These are phyloP conservation scores for Neurospora intermedia DNA, from an alignment of 495 filamentous ascomycete species.

Conservation along the genomic window DNA sequence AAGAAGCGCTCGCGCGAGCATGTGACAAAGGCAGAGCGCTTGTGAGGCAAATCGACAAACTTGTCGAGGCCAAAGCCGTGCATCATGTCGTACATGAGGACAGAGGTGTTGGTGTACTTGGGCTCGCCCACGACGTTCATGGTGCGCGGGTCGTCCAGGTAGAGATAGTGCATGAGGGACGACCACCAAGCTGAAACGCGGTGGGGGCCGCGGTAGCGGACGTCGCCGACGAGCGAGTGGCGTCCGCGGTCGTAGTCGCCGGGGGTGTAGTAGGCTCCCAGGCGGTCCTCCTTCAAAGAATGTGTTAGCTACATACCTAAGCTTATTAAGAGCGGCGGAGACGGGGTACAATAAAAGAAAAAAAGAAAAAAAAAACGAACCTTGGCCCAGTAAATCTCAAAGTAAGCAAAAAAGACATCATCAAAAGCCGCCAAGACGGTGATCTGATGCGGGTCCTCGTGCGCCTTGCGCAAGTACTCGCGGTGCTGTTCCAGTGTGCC, in stretches of 20 bases:
- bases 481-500: slow-evolving; percentile 53
- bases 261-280: slow-evolving; percentile 54
- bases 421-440: slow-evolving; percentile 53
- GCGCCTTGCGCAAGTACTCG: slow-evolving; percentile 47
- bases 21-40: slow-evolving; percentile 50
- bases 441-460: slow-evolving; percentile 52
- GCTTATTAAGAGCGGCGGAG: not conserved
- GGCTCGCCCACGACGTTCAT: slow-evolving; percentile 54
- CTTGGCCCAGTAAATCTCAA: slow-evolving; percentile 64
- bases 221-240: slow-evolving; percentile 57
- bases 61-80: slow-evolving; percentile 55
- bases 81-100: slow-evolving; percentile 55
- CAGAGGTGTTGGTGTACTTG: slow-evolving; percentile 45
- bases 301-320: not conserved
- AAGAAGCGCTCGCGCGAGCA: slow-evolving; percentile 58
- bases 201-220: slow-evolving; percentile 50
- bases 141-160: slow-evolving; percentile 59
- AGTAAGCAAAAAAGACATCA: slow-evolving; percentile 52
- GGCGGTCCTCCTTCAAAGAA: slow-evolving; percentile 47
- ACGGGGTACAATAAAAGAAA: no score
- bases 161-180: slow-evolving; percentile 58
- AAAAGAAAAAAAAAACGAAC: slow-evolving; percentile 21
- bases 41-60: slow-evolving; percentile 55
- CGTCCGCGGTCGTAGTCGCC: slow-evolving; percentile 56
- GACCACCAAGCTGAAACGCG: slow-evolving; percentile 61